Base-by-base conservation (phyloP, 768 basidiomycete species). In the Neoboletus subvelutipes region DNA sequence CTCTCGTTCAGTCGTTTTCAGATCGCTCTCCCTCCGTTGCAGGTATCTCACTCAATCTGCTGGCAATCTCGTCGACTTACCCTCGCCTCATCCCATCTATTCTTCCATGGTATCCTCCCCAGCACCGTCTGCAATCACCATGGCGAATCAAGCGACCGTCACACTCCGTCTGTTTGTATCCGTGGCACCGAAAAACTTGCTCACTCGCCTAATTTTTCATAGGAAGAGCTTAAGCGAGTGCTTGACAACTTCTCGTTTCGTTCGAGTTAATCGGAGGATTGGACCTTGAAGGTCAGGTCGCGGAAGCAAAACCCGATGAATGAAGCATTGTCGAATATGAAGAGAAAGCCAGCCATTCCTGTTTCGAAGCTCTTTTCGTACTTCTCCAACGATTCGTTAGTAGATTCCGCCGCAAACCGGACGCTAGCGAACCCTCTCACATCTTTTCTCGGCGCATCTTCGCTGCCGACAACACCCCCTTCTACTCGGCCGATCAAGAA, bases 171-270 rank as follows among this genome's bases (percentile, higher is more conserved):
- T 3, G n/a, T 43, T 41, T 29, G 58, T 28, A 17, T 41, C 26
- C 13, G 3, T 5, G 3, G 34, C 36, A 0, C 13, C 20, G 13
- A 33, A 26, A 37, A 36, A 33, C 37, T 13, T 17, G 13, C 10
- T n/a, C 52, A 11, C 17, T 42, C 24, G 12, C 39, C 46, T 5
- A 42, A 46, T 18, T 63, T 52, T 36, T 55, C 61, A 1, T 61
- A 63, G 7, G 52, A 62, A 1, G 59, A 52, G 2, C 42, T 56
- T 4, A 9, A 31, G 12, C 53, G 47, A 31, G 54, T 55, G 36
- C 58, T 58, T 17, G 60, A 54, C 41, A 22, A 34, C 2, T 63
- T 63, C 33, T 54, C 53, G 33, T 62, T 58, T 12, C 42, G 50
- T 17, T 55, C 50, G 1, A 54, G 40, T 20, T 28, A 51, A 28